Evolutionary conservation across 257 asterid species (phyloP).

Genomic region (Osmanthus fragrans): DNA sequence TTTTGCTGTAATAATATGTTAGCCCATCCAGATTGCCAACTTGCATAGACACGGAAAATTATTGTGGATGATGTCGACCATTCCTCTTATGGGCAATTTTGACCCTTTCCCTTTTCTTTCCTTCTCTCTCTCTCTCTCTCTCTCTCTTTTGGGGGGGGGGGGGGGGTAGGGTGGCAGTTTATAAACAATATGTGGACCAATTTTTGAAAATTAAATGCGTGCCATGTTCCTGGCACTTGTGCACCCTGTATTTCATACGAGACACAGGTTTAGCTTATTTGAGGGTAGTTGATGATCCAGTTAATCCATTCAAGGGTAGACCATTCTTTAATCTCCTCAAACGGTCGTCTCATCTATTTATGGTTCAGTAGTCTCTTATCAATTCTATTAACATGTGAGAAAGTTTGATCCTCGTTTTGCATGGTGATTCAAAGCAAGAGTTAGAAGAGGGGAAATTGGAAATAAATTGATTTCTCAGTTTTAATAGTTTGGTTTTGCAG

Average conservation of each 20-base stretch:
- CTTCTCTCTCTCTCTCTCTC: too few relatives aligned
- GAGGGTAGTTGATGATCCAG: neutral
- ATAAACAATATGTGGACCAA: neutral
- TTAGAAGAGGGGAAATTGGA: neutral
- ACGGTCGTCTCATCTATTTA: neutral
- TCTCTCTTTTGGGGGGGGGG: too few relatives aligned
- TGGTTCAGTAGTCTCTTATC: neutral
- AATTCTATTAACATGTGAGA: neutral
- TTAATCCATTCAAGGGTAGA: neutral
- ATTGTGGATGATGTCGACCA: neutral
- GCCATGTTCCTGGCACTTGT: neutral
- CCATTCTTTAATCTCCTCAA: slow-evolving; percentile 1
- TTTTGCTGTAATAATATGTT: slow-evolving; percentile 9
- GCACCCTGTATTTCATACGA: neutral
- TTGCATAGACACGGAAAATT: neutral
- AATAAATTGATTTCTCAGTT: neutral
- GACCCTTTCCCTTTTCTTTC: neutral
- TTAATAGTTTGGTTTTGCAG: neutral
- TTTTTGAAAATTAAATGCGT: neutral
- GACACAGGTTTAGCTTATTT: neutral
- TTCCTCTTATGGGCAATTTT: neutral
- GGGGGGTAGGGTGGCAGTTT: neutral
- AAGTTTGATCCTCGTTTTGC: neutral
- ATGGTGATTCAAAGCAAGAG: neutral
- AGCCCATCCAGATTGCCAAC: neutral